Percentiles rank a stretch among this genome's conserved stretches.
phyloP scores from a whole-genome alignment of 208 protist genomes.

The Herpetomonas samuelpessoai region DNA sequence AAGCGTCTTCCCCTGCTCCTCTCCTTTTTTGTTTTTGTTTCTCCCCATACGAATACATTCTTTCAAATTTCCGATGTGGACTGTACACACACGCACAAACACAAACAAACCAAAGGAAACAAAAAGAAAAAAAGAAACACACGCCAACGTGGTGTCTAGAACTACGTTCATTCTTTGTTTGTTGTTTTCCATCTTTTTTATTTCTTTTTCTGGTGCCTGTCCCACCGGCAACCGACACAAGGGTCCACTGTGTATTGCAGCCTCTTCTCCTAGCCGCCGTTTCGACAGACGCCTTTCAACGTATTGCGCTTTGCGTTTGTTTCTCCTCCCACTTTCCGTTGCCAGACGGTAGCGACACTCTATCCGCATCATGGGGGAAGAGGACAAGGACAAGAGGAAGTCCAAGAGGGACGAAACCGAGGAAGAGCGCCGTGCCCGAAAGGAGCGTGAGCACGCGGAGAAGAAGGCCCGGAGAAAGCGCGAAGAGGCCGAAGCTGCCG shows the following conservation, averaged over 20 bases:
- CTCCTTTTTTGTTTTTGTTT: conserved; percentile 10
- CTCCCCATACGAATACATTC: too few species aligned
- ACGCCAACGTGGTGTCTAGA: neutral
- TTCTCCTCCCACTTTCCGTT: too few species aligned
- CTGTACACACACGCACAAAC: too few species aligned
- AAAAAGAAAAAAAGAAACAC: neutral
- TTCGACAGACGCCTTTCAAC: too few species aligned
- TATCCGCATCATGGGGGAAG: neutral
- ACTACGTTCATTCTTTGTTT: neutral
- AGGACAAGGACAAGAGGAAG: conserved; percentile 6
- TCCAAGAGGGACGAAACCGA: conserved; percentile 52
- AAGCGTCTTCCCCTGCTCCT: too few species aligned
- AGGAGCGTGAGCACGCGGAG: conserved; percentile 52
- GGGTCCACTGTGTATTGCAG: too few species aligned
- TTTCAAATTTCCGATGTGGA: too few species aligned
- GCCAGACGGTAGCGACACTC: too few species aligned
- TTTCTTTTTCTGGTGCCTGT: neutral
- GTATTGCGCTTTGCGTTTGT: too few species aligned
- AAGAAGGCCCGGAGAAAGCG: conserved; percentile 10
- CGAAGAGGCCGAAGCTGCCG: conserved; percentile 11
- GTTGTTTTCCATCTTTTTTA: conserved; percentile 6
- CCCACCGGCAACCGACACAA: too few species aligned
- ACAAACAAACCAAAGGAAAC: too few species aligned
- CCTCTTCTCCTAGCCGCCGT: too few species aligned
- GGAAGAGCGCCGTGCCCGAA: conserved; percentile 66